Evolutionary conservation across 1,284 basidiomycete genomes (phyloP).

Genomic region (Sphaerobolus stellatus): DNA sequence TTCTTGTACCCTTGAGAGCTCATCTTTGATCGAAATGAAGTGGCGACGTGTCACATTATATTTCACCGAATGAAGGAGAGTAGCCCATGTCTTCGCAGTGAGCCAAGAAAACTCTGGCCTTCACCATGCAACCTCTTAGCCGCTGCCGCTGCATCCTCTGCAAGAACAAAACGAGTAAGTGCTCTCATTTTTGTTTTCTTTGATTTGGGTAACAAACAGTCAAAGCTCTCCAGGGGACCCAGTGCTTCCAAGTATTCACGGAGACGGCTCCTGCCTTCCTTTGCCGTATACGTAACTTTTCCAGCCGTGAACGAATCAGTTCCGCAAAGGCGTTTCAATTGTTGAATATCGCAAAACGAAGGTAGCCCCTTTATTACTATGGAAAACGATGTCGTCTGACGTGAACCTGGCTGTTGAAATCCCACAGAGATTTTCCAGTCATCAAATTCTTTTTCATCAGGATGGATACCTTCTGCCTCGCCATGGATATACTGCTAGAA

Average conservation of each 20-base stretch:
- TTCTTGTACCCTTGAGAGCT: not conserved
- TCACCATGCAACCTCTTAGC: constrained; percentile 19
- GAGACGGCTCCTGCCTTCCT: constrained; percentile 14
- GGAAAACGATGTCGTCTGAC: constrained; percentile 24
- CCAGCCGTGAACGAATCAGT: constrained; percentile 21
- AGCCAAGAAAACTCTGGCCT: constrained; percentile 20
- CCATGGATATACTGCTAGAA: constrained; percentile 38
- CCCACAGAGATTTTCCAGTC: constrained; percentile 37
- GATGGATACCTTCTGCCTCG: constrained; percentile 38
- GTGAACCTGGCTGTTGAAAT: constrained; percentile 28
- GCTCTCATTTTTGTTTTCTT: constrained; percentile 24
- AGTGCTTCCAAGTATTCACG: constrained; percentile 14
- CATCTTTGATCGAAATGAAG: constrained; percentile 13
- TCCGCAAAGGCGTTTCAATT: constrained; percentile 20
- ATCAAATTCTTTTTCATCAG: constrained; percentile 36
- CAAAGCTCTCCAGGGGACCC: constrained; percentile 27
- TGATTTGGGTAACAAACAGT: constrained; percentile 16
- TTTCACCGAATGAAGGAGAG: constrained; percentile 29
- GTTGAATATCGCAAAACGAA: constrained; percentile 3
- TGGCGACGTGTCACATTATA: constrained; percentile 24
- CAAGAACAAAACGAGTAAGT: constrained; percentile 26
- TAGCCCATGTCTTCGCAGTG: constrained; percentile 25
- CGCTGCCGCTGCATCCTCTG: constrained; percentile 24
- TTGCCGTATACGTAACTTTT: constrained; percentile 15
- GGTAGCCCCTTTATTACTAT: constrained; percentile 29